These are phyloP conservation scores for Euphorbia schlechtendalii DNA, from an alignment of 441 rosid genomes.

Conservation along the genomic window DNA sequence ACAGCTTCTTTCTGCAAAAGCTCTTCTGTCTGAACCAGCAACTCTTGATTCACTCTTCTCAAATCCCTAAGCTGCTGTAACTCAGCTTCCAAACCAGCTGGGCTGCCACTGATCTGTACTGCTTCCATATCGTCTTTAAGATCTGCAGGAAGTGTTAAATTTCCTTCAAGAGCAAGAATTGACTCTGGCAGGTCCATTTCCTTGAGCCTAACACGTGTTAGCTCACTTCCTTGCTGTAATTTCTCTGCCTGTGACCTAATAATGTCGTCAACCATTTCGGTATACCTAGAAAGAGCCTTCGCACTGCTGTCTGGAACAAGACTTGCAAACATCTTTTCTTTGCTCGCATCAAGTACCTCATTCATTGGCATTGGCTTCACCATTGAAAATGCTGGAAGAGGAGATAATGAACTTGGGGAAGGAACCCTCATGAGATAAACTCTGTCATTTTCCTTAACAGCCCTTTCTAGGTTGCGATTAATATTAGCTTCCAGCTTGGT, in stretches of 20 bases:
- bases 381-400: conserved; percentile 84
- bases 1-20: conserved; percentile 91
- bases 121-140: conserved; percentile 90
- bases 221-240: conserved; percentile 91
- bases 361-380: conserved; percentile 81
- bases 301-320: conserved; percentile 97
- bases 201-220: conserved; percentile 84
- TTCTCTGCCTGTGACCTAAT: conserved; percentile 90
- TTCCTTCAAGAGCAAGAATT: conserved; percentile 84
- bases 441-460: conserved; percentile 92
- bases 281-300: conserved; percentile 91
- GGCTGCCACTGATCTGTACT: conserved; percentile 89
- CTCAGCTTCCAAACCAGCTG: conserved; percentile 84
- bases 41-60: conserved; percentile 85
- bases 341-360: conserved; percentile 90
- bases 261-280: conserved; percentile 93
- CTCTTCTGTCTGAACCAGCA: conserved; percentile 85
- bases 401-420: conserved; percentile 60
- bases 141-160: conserved; percentile 51
- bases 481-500: conserved; percentile 66
- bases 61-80: conserved; percentile 85
- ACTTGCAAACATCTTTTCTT: conserved; percentile 86
- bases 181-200: conserved; percentile 98
- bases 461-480: conserved; percentile 74
- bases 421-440: conserved; percentile 98